Conservation (phyloP, 2,329 filamentous ascomycete species). For the Neophaeococcomyces aloes region DNA sequence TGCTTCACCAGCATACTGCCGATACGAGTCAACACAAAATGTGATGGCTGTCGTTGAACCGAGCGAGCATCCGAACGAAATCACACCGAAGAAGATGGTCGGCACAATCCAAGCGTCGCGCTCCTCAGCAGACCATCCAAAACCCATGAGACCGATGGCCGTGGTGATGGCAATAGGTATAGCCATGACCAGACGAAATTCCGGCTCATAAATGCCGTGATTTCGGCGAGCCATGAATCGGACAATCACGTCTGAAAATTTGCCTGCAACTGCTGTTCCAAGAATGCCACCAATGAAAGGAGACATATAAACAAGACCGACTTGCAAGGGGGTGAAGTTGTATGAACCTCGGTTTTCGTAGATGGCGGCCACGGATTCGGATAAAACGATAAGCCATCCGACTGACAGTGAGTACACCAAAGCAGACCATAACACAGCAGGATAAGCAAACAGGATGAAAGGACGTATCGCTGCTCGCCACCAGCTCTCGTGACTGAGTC, state of each 20-base stretch:
- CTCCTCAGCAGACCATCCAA: constrained; percentile 79
- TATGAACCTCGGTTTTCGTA: constrained; percentile 62
- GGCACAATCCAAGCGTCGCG: constrained; percentile 79
- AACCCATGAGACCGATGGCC: constrained; percentile 80
- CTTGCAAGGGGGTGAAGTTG: constrained; percentile 69
- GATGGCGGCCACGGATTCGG: constrained; percentile 72
- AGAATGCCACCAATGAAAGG: constrained; percentile 82
- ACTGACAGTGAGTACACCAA: constrained; percentile 78
- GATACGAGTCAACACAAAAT: constrained; percentile 85
- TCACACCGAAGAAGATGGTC: constrained; percentile 81
- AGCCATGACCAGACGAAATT: constrained; percentile 84
- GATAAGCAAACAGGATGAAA: constrained; percentile 78
- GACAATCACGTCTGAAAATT: constrained; percentile 75
- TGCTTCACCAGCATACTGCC: constrained; percentile 86
- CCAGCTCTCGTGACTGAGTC: constrained; percentile 70
- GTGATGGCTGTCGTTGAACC: constrained; percentile 88
- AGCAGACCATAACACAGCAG: constrained; percentile 78
- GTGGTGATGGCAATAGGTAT: constrained; percentile 68
- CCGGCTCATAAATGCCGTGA: constrained; percentile 88
- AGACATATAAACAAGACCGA: constrained; percentile 78
- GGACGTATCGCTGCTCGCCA: constrained; percentile 65
- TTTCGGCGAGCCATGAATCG: constrained; percentile 72
- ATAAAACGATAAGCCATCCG: constrained; percentile 91
- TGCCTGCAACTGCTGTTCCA: constrained; percentile 84
- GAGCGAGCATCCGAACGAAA: constrained; percentile 84